Base-by-base conservation (phyloP, 1,284 basidiomycete genomes). In the Cryptococcus hybrid region DNA sequence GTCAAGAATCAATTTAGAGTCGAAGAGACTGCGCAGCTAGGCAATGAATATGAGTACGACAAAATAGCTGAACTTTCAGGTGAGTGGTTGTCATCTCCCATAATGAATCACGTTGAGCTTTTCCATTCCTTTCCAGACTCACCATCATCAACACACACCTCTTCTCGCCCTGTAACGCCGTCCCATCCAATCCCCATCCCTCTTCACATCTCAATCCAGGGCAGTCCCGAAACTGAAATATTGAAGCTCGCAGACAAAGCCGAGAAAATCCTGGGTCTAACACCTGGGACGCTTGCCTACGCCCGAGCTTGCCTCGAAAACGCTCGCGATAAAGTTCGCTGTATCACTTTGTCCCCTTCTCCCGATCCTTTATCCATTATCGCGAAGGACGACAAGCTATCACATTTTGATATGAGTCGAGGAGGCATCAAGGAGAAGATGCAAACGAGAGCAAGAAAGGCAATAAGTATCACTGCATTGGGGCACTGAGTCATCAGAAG, bases 1-100 rank as follows among this genome's bases (percentile, higher is more conserved):
- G 24, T 24, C 24, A 24, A 24, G 24, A 24, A 24, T 24, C 24
- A 24, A 24, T 24, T 24, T 24, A 24, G 24, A 42, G 15, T 36
- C 4, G 24, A 38, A 7, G 44, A 37, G 34, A 46, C 52, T 15
- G 59, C 57, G n/a, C 45, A 61, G 3, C 37, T 57, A 3, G 56
- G 51, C 2, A 55, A 89, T 87, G 0, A 85, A 85, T 81, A 90
- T 93, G 69, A 64, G 80, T 78, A 8, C 15, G 59, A 59, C 38
- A 69, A 71, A 8, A 70, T 73, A 65, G 69, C 56, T 36, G 69
- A 69, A 36, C 49, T 73, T 30, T 71, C 69, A n/a, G 71, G 71
- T 71, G 54, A 61, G 71, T 55, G 6, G 7, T 11, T 51, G 47
- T 34, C 40, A 34, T 38, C 43, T 15, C 37, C 56, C 39, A 43